phyloP scores from a whole-genome alignment of 306 rosid genomes.

The Corylus avellana region DNA sequence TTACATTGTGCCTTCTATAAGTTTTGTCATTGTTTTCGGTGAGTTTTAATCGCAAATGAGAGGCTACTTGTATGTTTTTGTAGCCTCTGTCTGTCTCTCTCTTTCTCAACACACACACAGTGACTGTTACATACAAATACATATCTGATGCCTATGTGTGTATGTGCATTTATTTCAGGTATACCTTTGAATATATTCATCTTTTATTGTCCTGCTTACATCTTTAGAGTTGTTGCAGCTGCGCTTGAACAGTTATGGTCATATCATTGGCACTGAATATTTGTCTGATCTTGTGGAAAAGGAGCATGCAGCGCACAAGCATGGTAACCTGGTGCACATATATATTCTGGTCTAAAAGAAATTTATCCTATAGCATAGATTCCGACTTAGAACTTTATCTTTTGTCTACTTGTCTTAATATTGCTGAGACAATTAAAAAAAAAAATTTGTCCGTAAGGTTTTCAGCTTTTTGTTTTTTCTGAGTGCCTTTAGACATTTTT shows the following conservation, averaged over 20 bases:
- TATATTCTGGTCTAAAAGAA: conserved; percentile 3
- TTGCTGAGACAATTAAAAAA: not conserved
- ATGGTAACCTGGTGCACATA: conserved; percentile 57
- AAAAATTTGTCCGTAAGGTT: not conserved
- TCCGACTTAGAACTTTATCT: conserved; percentile 10
- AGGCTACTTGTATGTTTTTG: too few relatives aligned
- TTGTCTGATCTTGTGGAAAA: conserved; percentile 95
- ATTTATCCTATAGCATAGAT: not conserved
- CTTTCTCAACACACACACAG: too few relatives aligned
- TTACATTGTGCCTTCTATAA: not conserved
- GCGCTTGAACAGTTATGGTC: conserved; percentile 77
- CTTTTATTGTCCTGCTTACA: conserved; percentile 30
- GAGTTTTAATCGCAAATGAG: too few relatives aligned
- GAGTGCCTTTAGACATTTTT: not conserved
- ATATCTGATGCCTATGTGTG: not conserved
- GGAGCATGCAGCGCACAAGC: conserved; percentile 61
- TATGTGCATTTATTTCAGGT: not conserved
- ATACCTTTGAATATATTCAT: not conserved
- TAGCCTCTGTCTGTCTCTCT: too few relatives aligned
- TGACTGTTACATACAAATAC: not conserved
- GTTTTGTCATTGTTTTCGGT: too few relatives aligned
- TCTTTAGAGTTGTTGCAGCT: conserved; percentile 60
- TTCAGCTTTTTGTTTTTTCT: not conserved
- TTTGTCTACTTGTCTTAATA: not conserved
- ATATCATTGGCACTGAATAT: conserved; percentile 88